These are phyloP conservation scores for Ananas comosus DNA, from an alignment of 176 grass and related monocot genomes.

Conservation along the genomic window DNA sequence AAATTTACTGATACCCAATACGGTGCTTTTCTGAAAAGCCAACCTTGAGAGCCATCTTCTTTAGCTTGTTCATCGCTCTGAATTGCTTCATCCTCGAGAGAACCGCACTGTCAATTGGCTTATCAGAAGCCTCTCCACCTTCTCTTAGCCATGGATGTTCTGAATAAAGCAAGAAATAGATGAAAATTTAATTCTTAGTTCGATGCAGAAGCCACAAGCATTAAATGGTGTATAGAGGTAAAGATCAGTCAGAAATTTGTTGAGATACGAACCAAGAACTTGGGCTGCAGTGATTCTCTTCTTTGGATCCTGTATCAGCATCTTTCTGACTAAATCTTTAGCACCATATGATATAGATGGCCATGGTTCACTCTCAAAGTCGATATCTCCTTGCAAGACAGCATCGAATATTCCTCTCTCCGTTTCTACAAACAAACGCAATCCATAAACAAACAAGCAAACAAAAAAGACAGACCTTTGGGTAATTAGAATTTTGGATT, in stretches of 20 bases:
- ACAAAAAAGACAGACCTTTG: not conserved
- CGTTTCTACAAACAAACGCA: constrained; percentile 54
- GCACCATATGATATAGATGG: constrained; percentile 81
- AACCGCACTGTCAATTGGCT: constrained; percentile 91
- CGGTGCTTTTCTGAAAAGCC: not conserved
- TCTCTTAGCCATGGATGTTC: constrained; percentile 94
- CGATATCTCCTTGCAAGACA: constrained; percentile 69
- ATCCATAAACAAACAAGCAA: constrained; percentile 16
- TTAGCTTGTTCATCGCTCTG: constrained; percentile 99
- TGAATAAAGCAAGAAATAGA: constrained; percentile 33
- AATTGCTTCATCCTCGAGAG: constrained; percentile 99
- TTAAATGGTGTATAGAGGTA: not conserved
- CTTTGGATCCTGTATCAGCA: constrained; percentile 88
- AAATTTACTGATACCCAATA: not conserved
- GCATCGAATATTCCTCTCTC: constrained; percentile 96
- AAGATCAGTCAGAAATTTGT: not conserved
- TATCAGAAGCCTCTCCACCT: constrained; percentile 82
- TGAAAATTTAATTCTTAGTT: constrained; percentile 14
- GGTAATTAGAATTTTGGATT: too few relatives aligned
- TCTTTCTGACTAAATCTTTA: constrained; percentile 86
- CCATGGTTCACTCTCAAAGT: constrained; percentile 89
- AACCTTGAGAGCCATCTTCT: constrained; percentile 99
- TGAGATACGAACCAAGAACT: constrained; percentile 61
- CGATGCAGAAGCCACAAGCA: not conserved
- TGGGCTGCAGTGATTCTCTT: constrained; percentile 85